phyloP scores from a whole-genome alignment of 2,329 filamentous ascomycete genomes.

The Graphilbum fragrans region DNA sequence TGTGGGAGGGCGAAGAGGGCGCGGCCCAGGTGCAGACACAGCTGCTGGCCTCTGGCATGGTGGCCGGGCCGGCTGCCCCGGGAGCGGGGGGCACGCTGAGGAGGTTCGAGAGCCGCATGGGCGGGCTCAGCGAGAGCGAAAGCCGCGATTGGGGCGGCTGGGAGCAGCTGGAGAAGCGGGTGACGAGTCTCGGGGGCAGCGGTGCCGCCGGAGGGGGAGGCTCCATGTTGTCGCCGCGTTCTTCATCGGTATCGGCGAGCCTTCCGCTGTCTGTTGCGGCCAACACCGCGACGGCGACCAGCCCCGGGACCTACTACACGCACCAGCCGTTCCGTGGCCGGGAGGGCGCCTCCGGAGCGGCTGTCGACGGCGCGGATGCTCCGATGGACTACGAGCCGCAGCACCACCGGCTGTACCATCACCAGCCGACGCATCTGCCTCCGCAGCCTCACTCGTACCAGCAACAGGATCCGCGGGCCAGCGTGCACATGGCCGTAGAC shows the following conservation, averaged over 20 bases:
- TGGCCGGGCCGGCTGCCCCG: too few species aligned
- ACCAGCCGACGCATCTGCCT: conserved; percentile 4
- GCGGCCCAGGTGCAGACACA: not conserved
- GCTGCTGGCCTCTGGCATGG: not conserved
- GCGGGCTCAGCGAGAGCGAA: conserved; percentile 39
- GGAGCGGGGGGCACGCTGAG: too few species aligned
- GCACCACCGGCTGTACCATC: conserved; percentile 5
- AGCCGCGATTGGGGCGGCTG: conserved; percentile 68
- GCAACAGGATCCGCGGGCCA: too few species aligned
- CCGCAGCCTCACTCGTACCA: conserved; percentile 6
- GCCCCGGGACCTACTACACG: not conserved
- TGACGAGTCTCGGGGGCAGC: conserved; percentile 34
- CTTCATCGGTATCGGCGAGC: conserved; percentile 3
- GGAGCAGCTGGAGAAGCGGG: conserved; percentile 56
- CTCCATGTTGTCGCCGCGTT: conserved; percentile 5
- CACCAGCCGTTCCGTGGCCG: conserved; percentile 4
- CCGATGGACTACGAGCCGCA: not conserved
- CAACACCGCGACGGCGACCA: conserved; percentile 1
- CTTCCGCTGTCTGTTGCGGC: conserved; percentile 1
- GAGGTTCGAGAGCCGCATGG: too few species aligned
- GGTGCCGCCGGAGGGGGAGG: too few species aligned
- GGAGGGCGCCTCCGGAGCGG: too few species aligned
- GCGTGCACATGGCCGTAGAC: too few species aligned
- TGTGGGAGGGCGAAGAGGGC: conserved; percentile 52
- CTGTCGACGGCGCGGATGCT: not conserved